A percentile compares a stretch with the other conserved stretches of the same genome.
phyloP scores from a whole-genome alignment of 1,284 basidiomycete genomes.

The Sanghuangporus baumii region DNA sequence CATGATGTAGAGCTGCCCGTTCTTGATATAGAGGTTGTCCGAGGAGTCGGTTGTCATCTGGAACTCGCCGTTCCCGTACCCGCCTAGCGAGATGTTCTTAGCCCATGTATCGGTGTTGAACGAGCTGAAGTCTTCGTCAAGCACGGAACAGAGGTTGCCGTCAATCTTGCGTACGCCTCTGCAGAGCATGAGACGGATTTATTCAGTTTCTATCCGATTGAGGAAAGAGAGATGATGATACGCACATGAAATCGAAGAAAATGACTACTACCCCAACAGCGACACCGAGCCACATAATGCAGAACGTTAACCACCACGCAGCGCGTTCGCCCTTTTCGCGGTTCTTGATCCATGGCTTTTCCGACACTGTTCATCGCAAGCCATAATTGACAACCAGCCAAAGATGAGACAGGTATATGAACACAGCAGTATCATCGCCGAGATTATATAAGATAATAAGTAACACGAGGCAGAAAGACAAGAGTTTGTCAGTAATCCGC shows the following conservation, averaged over 20 bases:
- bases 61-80: slow-evolving; percentile 78
- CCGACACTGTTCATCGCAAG: slow-evolving; percentile 11
- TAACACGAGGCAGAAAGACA: background rate
- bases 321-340: slow-evolving; percentile 45
- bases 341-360: slow-evolving; percentile 57
- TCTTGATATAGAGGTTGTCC: slow-evolving; percentile 65
- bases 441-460: background rate
- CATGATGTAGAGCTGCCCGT: slow-evolving; percentile 71
- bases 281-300: slow-evolving; percentile 40
- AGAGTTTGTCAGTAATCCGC: background rate
- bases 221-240: background rate
- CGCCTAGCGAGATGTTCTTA: slow-evolving; percentile 66
- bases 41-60: slow-evolving; percentile 66
- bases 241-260: background rate
- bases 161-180: slow-evolving; percentile 38
- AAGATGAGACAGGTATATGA: too few species aligned
- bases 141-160: slow-evolving; percentile 49
- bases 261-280: slow-evolving; percentile 38
- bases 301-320: slow-evolving; percentile 54
- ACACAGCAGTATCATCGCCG: background rate
- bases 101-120: slow-evolving; percentile 52
- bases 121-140: slow-evolving; percentile 63
- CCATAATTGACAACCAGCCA: background rate
- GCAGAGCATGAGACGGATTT: background rate
- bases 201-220: background rate